Evolutionary conservation across 2,329 filamentous ascomycete species (phyloP).

Genomic region (Colletotrichum somersetense): DNA sequence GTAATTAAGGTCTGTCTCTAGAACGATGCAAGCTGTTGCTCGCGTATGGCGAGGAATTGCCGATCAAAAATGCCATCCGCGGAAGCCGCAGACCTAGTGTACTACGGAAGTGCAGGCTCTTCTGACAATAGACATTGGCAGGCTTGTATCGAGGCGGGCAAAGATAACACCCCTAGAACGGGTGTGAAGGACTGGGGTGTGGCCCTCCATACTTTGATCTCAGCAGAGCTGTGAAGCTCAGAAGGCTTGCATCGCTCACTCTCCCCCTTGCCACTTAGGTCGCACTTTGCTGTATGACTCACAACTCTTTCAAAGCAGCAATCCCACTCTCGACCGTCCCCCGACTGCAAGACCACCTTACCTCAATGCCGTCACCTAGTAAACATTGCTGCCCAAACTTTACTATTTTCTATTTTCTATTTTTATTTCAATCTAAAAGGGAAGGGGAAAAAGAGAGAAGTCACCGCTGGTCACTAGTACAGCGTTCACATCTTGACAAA

Average conservation of each 20-base stretch:
- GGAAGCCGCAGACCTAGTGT: no score
- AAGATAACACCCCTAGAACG: no score
- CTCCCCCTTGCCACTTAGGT: neutral
- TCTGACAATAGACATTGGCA: neutral
- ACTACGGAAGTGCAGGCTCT: neutral
- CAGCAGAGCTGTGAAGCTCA: neutral
- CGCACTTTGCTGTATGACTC: neutral
- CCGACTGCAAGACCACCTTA: neutral
- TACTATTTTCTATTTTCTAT: no score
- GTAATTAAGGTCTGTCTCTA: no score
- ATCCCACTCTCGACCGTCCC: neutral
- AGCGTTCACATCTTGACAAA: neutral
- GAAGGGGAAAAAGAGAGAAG: neutral
- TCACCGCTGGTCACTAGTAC: neutral
- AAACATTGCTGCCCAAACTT: conserved; percentile 5
- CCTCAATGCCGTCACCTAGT: neutral
- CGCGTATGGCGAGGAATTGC: no score
- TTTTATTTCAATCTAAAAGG: no score
- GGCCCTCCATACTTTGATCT: neutral
- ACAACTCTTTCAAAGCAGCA: neutral
- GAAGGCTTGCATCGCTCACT: neutral
- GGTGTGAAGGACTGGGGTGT: neutral
- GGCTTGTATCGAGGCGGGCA: neutral
- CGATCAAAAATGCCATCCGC: no score
- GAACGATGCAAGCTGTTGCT: no score